Base-by-base conservation (phyloP, 441 rosid species). In the Croton laevigatus region DNA sequence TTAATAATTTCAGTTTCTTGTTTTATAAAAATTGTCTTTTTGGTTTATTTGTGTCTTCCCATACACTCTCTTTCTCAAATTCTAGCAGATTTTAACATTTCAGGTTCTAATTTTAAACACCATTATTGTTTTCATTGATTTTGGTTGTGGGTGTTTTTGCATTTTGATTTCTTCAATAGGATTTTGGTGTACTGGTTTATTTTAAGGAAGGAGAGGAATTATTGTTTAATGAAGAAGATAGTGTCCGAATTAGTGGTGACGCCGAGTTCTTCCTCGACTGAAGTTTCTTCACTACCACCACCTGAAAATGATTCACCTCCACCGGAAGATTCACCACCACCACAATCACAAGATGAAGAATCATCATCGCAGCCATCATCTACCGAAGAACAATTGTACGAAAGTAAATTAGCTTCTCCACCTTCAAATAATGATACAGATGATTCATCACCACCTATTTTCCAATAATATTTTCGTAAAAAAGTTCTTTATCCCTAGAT, bases 191-290 rank as follows among this genome's bases (percentile, higher is more conserved):
- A 49, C 14, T 13, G 17, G 6, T 49, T 49, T 49, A n/a, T 49
- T 49, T 17, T 49, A n/a, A 19, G 57, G 22, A n/a, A 11, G 27
- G 22, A n/a, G 57, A 53, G 8, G 8, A 38, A 40, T 40, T 40
- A 9, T 40, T 40, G 32, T 27, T 40, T 40, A 40, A 40, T 8
- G 44, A 40, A 40, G 44, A 40, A 40, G 57, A 53, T 19, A 53
- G 83, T 86, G 89, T 74, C 75, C 62, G 52, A 48, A 69, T 81
- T 79, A 79, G 76, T 78, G 55, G 72, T 34, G 16, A 60, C 82
- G 73, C 79, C 89, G 79, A 76, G 80, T 40, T 40, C 44, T 6
- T 8, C 44, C 6, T 9, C 44, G 6, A 5, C 44, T 7, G 44
- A 40, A 40, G 10, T 45, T 4, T 5, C 17, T 59, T 40, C 34